A percentile compares a stretch with the other conserved stretches of the same genome.
Conservation (phyloP, 2,329 filamentous ascomycete species). For the Onygenales sp. region DNA sequence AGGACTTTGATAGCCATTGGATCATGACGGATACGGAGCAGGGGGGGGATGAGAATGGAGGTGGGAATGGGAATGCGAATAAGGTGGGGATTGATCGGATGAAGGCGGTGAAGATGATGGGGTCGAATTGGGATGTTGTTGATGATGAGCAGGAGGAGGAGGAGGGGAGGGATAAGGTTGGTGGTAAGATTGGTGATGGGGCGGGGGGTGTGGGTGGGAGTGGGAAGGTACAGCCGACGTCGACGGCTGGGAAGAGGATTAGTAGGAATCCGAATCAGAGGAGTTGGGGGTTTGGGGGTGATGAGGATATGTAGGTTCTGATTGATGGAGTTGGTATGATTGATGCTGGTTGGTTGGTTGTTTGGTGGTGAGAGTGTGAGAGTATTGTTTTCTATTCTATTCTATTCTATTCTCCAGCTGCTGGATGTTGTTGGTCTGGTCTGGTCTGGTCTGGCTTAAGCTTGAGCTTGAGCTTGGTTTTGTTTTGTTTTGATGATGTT, state of each 20-base stretch:
- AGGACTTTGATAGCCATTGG: constrained; percentile 73
- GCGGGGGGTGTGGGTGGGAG: neutral
- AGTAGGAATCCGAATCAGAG: constrained; percentile 23
- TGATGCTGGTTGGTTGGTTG: no score
- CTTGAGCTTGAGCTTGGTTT: no score
- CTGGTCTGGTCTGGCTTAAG: no score
- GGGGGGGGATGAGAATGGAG: constrained; percentile 21
- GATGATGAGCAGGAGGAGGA: constrained; percentile 28
- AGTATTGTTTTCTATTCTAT: no score
- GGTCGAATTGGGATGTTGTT: constrained; percentile 44
- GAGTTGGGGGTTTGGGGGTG: constrained; percentile 35
- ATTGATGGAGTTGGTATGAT: no score
- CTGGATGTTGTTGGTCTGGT: no score
- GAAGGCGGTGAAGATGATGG: constrained; percentile 66
- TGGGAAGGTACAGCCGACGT: neutral
- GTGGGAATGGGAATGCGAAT: constrained; percentile 25
- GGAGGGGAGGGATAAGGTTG: constrained; percentile 8
- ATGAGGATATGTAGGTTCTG: constrained; percentile 9
- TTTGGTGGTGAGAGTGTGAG: no score
- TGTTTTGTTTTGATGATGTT: no score
- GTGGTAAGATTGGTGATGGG: neutral
- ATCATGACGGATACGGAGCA: constrained; percentile 52
- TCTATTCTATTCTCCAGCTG: no score
- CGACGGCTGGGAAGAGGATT: constrained; percentile 16
- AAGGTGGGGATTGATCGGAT: constrained; percentile 40